Evolutionary conservation across 257 asterid genomes (phyloP).

Genomic region (Fraxinus anomala): DNA sequence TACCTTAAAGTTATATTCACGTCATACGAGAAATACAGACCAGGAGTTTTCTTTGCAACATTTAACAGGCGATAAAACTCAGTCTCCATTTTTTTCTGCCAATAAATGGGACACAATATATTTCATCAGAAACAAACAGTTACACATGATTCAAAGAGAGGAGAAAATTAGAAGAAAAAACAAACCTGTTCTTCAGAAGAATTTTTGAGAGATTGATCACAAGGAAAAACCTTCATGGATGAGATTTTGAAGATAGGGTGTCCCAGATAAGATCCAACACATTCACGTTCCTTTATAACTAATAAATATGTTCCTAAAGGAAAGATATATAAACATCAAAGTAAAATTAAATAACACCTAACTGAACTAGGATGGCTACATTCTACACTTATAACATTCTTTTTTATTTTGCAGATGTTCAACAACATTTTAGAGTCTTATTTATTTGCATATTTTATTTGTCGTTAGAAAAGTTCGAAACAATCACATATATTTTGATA

Average conservation of each 20-base stretch:
- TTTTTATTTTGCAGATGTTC: not conserved
- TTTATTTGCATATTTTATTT: not conserved
- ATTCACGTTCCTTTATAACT: constrained; percentile 76
- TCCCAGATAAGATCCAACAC: constrained; percentile 73
- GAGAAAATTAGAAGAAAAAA: constrained; percentile 24
- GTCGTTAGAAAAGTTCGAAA: not conserved
- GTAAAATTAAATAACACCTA: not conserved
- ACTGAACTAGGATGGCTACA: not conserved
- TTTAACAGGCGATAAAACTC: constrained; percentile 66
- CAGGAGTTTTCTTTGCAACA: constrained; percentile 69
- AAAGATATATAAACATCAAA: constrained; percentile 25
- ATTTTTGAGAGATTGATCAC: constrained; percentile 70
- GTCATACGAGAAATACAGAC: constrained; percentile 87
- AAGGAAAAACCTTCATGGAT: constrained; percentile 77
- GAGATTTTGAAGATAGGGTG: constrained; percentile 76
- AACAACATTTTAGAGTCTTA: not conserved
- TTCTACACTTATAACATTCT: not conserved
- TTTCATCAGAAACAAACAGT: constrained; percentile 19
- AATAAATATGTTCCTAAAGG: constrained; percentile 73
- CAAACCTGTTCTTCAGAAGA: constrained; percentile 75
- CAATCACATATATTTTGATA: not conserved
- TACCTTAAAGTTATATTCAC: constrained; percentile 92
- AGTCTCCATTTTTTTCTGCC: constrained; percentile 77
- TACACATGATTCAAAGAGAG: constrained; percentile 21
- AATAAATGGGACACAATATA: constrained; percentile 32